These are phyloP conservation scores for Talaromyces sp. DNA, from an alignment of 2,329 filamentous ascomycete genomes.

Conservation along the genomic window DNA sequence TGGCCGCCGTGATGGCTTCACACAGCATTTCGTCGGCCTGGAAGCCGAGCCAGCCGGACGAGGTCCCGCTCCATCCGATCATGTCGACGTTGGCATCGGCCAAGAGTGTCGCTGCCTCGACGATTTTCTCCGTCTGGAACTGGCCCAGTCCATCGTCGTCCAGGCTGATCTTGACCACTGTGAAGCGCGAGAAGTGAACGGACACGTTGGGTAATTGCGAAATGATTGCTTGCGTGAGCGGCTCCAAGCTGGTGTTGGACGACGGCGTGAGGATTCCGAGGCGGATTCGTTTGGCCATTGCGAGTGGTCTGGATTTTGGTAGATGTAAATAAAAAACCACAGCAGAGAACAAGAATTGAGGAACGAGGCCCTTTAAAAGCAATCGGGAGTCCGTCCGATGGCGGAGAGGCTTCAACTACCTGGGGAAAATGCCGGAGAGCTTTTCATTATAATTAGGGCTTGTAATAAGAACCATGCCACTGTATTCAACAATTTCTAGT, in stretches of 20 bases:
- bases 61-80: conserved; percentile 11
- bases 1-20: conserved; percentile 6
- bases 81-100: conserved; percentile 8
- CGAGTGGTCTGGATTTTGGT: not conserved
- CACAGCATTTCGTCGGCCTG: conserved; percentile 4
- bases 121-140: conserved; percentile 7
- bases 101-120: conserved; percentile 2
- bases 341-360: not conserved
- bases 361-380: not conserved
- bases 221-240: conserved; percentile 6
- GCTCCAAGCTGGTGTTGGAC: conserved; percentile 9
- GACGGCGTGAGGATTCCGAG: conserved; percentile 10
- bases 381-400: not conserved
- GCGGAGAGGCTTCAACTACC: not conserved
- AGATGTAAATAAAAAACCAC: not conserved
- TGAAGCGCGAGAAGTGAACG: conserved; percentile 9
- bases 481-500: too few species aligned
- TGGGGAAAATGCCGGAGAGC: not conserved
- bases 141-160: conserved; percentile 4
- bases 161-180: conserved; percentile 8
- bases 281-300: conserved; percentile 6
- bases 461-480: not conserved
- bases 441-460: not conserved
- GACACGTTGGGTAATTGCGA: conserved; percentile 6
- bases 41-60: conserved; percentile 8